Base-by-base conservation (phyloP, 2,329 filamentous ascomycete genomes). In the Trichoderma afroharzianum region DNA sequence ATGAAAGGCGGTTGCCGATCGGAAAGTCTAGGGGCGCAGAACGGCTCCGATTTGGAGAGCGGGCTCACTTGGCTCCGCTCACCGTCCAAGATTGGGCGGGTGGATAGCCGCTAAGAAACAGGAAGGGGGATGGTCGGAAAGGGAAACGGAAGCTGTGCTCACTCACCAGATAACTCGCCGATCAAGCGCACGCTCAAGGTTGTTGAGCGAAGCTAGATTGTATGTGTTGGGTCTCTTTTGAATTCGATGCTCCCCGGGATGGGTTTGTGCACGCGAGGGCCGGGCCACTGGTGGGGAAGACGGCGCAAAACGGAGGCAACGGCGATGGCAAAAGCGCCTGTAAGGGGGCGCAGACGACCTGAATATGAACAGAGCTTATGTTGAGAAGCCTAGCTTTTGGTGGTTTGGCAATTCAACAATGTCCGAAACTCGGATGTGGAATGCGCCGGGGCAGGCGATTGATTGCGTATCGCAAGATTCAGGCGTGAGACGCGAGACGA, bases 51-150 rank as follows among this genome's bases (percentile, higher is more conserved):
- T 14, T 30, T 39, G 50, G 50, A 55, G 57, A 47, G 59, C 33
- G 59, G 58, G 33, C 70, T 70, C 69, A 57, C 63, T 62, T n/a
- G 71, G 69, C 72, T 74, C 74, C 73, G 74, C 73, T 62, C 30
- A 21, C 64, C 59, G 47, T 57, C 70, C 61, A 67, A 71, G 66
- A 73, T 73, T 75, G 74, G 74, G 71, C 66, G 55, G 66, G 53
- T 70, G 28, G 50, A 43, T 53, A 61, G 26, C 63, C 33, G 32
- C 70, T 66, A 53, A 50, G 14, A 32, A 36, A 21, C 18, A 33
- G 26, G 39, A 62, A 21, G 47, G 43, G 43, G 32, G 33, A 63
- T 63, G 57, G 66, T 53, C 57, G 57, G 36, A 69, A 61, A 26
- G 32, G 36, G 61, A 61, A 33, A 53, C n/a, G 39, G 24, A 2